Base-by-base conservation (phyloP, 163 green algal species). In the Trebouxiophyceae sp. region DNA sequence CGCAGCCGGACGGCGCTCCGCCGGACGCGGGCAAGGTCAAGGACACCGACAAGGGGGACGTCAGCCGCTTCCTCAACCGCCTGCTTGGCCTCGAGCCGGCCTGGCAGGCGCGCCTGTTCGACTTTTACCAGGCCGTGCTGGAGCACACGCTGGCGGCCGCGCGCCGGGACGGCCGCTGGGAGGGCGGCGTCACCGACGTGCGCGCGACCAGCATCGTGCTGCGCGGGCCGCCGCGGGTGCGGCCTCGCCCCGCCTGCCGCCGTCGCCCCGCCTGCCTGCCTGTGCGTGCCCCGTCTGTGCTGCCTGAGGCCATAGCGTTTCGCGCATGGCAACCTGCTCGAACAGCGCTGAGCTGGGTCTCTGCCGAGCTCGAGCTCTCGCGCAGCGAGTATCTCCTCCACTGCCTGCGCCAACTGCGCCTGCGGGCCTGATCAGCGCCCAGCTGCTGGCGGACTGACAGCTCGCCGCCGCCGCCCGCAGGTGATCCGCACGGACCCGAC, bases 131-230 rank as follows among this genome's bases (percentile, higher is more conserved):
- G 60, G 69, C 61, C 29, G 68, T 75, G 3, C 62, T 84, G 67
- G 75, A 80, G 54, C 63, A 58, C 20, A 64, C 70, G 32, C 74
- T 80, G 22, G 65, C 63, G 23, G 31, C 45, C 28, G 74, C 74
- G 0, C 54, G 63, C 26, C 34, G 60, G 44, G 74, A 81, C 26
- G 74, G 74, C 29, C 63, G 65, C 5, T 72, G 69, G 62, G 74
- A 84, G 24, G 78, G 82, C 30, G 78, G 78, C 58, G 82, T 84
- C 44, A 66, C 81, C 29, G 74, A 82, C 45, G 57, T 84, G 19
- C 63, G 59, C 31, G 78, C 66, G 26, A 71, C 73, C 31, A 30
- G 31, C 45, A 59, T 84, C 58, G 46, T 44, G 5, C 63, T 82
- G 28, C 54, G 33, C 33, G 65, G 57, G 0, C n/a, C 60, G 39